These are phyloP conservation scores for Candida quercuum DNA, from an alignment of 805 yeast genomes.

Conservation along the genomic window DNA sequence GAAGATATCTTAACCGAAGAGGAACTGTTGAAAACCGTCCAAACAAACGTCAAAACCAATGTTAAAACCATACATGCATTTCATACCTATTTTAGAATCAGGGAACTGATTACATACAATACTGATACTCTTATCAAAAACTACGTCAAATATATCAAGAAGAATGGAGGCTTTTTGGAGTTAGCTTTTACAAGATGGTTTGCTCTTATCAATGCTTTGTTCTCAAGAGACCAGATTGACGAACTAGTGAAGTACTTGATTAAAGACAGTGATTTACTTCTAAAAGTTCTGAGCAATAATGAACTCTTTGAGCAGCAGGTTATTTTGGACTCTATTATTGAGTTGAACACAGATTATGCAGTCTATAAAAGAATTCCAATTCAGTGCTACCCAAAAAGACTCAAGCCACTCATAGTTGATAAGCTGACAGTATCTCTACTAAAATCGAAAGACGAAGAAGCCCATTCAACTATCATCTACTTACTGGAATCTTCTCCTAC, in stretches of 20 bases:
- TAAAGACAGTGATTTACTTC: slow-evolving; percentile 16
- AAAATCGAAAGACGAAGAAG: slow-evolving; percentile 4
- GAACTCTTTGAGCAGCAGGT: slow-evolving; percentile 50
- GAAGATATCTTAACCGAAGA: slow-evolving; percentile 30
- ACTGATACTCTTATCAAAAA: slow-evolving; percentile 11
- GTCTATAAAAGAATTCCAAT: too few relatives aligned
- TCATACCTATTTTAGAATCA: slow-evolving; percentile 41
- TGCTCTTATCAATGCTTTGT: slow-evolving; percentile 36
- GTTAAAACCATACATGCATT: slow-evolving; percentile 15
- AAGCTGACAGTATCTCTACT: slow-evolving; percentile 11
- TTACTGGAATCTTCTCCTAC: slow-evolving; percentile 48
- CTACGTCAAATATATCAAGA: slow-evolving; percentile 23
- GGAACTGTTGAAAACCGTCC: slow-evolving; percentile 9
- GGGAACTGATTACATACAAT: slow-evolving; percentile 37
- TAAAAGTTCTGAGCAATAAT: slow-evolving; percentile 28
- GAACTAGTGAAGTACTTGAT: slow-evolving; percentile 27
- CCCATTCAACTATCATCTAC: slow-evolving; percentile 27
- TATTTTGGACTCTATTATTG: slow-evolving; percentile 1
- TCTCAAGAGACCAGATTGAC: slow-evolving; percentile 26
- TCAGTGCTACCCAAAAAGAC: slow-evolving; percentile 38
- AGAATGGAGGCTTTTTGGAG: slow-evolving; percentile 13
- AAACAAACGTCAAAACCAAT: slow-evolving; percentile 2
- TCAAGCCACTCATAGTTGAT: slow-evolving; percentile 25
- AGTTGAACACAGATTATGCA: slow-evolving; percentile 10
- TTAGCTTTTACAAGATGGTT: slow-evolving; percentile 48